These are phyloP conservation scores for Tylopilus rubrobrunneus DNA, from an alignment of 768 basidiomycete genomes.

Conservation along the genomic window DNA sequence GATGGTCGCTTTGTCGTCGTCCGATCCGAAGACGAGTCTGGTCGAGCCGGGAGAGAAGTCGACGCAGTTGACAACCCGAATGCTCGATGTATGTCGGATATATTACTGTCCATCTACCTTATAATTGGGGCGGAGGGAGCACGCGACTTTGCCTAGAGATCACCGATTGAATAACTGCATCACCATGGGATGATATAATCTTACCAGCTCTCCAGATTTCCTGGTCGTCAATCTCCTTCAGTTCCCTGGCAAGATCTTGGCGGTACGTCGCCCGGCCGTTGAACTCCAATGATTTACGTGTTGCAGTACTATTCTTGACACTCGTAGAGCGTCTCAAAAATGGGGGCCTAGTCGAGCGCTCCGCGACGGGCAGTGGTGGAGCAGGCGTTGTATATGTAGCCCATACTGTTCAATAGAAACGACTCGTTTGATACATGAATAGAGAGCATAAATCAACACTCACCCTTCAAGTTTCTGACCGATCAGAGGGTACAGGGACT, in stretches of 20 bases:
- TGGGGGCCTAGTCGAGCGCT: conserved; percentile 97
- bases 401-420: conserved; percentile 59
- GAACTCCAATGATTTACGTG: conserved; percentile 94
- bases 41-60: too few relatives aligned
- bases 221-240: conserved; percentile 93
- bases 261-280: conserved; percentile 92
- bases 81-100: too few relatives aligned
- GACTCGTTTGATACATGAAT: background rate
- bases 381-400: conserved; percentile 99
- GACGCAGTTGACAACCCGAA: too few relatives aligned
- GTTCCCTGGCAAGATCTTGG: conserved; percentile 86
- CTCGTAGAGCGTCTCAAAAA: conserved; percentile 95
- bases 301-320: conserved; percentile 94
- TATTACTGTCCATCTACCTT: conserved; percentile 40
- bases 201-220: conserved; percentile 96
- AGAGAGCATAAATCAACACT: conserved; percentile 17
- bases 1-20: too few relatives aligned
- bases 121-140: conserved; percentile 82
- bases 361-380: conserved; percentile 99
- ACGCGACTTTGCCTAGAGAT: conserved; percentile 74
- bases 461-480: conserved; percentile 93
- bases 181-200: conserved; percentile 17
- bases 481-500: conserved; percentile 95
- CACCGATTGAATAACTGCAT: conserved; percentile 5
- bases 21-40: too few relatives aligned